phyloP scores from a whole-genome alignment of 768 basidiomycete species.

The Porpolomopsis calyptriformis region DNA sequence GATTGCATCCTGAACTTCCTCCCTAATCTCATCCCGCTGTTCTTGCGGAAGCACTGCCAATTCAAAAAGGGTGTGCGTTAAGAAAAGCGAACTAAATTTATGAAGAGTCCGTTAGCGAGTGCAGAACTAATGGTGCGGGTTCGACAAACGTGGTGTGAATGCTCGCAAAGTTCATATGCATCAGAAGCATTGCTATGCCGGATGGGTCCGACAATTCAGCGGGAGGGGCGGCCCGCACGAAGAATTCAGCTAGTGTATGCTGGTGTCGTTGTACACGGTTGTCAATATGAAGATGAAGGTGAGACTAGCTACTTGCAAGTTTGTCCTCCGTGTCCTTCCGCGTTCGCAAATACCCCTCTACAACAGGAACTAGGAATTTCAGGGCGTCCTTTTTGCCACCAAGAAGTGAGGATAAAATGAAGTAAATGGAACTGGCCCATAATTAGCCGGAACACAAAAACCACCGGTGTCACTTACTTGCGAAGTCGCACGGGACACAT shows the following conservation, averaged over 20 bases:
- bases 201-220: constrained; percentile 18
- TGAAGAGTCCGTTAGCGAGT: neutral
- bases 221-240: constrained; percentile 21
- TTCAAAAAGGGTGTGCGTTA: constrained; percentile 27
- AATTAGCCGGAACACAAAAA: neutral
- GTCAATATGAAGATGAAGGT: neutral
- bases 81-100: constrained; percentile 24
- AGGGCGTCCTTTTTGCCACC: constrained; percentile 25
- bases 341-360: constrained; percentile 19
- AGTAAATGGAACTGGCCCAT: constrained; percentile 21
- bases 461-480: constrained; percentile 17
- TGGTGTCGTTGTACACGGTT: constrained; percentile 1
- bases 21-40: constrained; percentile 23
- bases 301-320: constrained; percentile 15
- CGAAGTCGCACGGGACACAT: constrained; percentile 23
- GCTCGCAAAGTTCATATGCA: constrained; percentile 32
- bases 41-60: constrained; percentile 20
- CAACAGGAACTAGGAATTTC: constrained; percentile 20
- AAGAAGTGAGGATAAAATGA: constrained; percentile 21
- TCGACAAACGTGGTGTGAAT: constrained; percentile 28
- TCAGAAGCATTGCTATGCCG: constrained; percentile 25
- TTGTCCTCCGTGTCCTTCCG: constrained; percentile 17
- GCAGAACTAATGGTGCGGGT: neutral
- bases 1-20: constrained; percentile 23
- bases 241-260: constrained; percentile 21